Conservation (phyloP, 2,329 filamentous ascomycete species). For the Rhytidhysteron rufulum region DNA sequence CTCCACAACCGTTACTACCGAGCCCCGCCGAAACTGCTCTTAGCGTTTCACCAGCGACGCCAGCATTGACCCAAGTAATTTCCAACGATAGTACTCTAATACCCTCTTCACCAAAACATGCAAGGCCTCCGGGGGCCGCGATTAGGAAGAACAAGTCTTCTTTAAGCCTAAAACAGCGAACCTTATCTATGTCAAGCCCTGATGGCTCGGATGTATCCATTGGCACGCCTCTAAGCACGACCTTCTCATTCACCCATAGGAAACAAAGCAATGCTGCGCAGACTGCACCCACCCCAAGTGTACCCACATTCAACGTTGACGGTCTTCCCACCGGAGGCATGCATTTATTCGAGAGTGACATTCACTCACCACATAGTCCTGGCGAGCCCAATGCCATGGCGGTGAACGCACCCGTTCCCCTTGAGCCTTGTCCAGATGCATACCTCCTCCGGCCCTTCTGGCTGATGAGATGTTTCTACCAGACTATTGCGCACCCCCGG, state of each 20-base stretch:
- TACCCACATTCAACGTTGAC: constrained; percentile 57
- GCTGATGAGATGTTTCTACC: constrained; percentile 92
- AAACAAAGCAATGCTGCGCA: constrained; percentile 51
- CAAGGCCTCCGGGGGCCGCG: constrained; percentile 24
- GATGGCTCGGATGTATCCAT: constrained; percentile 65
- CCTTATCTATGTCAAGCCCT: constrained; percentile 62
- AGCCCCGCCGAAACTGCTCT: constrained; percentile 40
- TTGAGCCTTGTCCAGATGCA: constrained; percentile 90
- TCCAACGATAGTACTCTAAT: constrained; percentile 41
- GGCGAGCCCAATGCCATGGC: constrained; percentile 63
- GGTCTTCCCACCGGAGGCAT: constrained; percentile 63
- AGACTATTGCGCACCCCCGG: constrained; percentile 84
- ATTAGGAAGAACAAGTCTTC: constrained; percentile 51
- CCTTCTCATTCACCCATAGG: constrained; percentile 52
- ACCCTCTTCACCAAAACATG: constrained; percentile 32
- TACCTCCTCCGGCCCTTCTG: constrained; percentile 92
- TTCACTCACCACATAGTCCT: constrained; percentile 63
- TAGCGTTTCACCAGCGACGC: constrained; percentile 37
- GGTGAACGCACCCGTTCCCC: constrained; percentile 65
- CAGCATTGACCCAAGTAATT: constrained; percentile 34
- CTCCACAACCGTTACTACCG: constrained; percentile 32
- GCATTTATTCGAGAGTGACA: constrained; percentile 78
- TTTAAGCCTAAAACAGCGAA: constrained; percentile 68
- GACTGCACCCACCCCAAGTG: constrained; percentile 65
- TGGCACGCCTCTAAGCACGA: constrained; percentile 68